Conservation (phyloP, 371 early-diverging fungal genomes). For the Catenaria anguillulae region DNA sequence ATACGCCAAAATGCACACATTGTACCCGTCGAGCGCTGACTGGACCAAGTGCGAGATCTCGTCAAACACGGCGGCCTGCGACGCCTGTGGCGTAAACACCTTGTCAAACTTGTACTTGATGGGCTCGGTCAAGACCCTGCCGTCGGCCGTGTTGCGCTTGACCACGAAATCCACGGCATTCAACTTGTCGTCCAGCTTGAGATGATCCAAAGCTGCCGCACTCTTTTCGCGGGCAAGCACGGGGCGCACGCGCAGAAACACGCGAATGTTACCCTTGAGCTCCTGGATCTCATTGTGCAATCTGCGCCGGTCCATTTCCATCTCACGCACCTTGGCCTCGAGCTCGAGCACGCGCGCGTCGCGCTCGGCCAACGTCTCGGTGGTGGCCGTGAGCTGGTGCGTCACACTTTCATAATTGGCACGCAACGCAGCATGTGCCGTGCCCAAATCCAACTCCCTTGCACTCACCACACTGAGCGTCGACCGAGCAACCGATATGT, state of each 20-base stretch:
- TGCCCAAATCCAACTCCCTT: too few species aligned
- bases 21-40: constrained; percentile 92
- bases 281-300: constrained; percentile 89
- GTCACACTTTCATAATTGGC: too few species aligned
- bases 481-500: too few species aligned
- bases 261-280: constrained; percentile 94
- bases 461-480: too few species aligned
- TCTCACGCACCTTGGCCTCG: constrained; percentile 16
- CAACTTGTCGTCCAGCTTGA: too few species aligned
- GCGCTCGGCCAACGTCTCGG: constrained; percentile 25
- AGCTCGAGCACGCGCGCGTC: constrained; percentile 13
- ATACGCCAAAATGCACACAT: constrained; percentile 98
- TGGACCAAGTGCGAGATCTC: constrained; percentile 92
- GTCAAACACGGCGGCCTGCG: constrained; percentile 76
- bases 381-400: constrained; percentile 18
- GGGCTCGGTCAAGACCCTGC: constrained; percentile 9
- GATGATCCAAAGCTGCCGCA: too few species aligned
- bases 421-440: too few species aligned
- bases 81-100: constrained; percentile 54
- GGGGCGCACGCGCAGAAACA: constrained; percentile 92
- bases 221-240: constrained; percentile 13
- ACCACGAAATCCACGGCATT: too few species aligned
- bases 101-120: constrained; percentile 21
- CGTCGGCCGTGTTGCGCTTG: not conserved
- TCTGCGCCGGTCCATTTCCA: constrained; percentile 54